Base-by-base conservation (phyloP, 2,329 filamentous ascomycete species). In the Monosporascus cannonballus region DNA sequence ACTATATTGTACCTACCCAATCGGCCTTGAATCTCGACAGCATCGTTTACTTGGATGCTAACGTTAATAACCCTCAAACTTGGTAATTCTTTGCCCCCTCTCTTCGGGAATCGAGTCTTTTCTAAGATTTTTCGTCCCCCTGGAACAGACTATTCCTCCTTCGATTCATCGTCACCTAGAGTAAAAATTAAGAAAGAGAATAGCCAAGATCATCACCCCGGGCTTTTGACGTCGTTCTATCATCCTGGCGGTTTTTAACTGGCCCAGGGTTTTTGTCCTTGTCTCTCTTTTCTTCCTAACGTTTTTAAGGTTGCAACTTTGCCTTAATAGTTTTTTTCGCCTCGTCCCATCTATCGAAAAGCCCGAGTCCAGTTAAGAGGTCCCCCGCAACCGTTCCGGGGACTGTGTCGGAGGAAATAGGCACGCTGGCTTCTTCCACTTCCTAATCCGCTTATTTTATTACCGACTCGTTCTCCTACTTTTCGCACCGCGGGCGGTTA, bases 401-500 rank as follows among this genome's bases (percentile, higher is more conserved):
- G 50, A 49, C 46, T 47, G 50, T 51, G 22, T 47, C 54, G 47
- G 53, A 46, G 48, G 36, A 48, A 45, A 56, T 50, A 55, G 54
- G 54, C 59, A 59, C 56, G 55, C 49, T 59, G 56, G 58, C 54
- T 61, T 62, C 57, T 61, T 46, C 22, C 20, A 25, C 24, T 46
- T 46, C 30, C 3, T 63, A 62, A 62, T 65, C 56, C 57, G 56
- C 53, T 56, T 50, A 58, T 51, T 51, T 36, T 53, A 24, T 47
- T 48, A 34, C 44, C 39, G 36, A 44, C 49, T n/a, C 50, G 38
- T 55, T 54, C 39, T 51, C 52, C 56, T 60, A 53, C 56, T 52
- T 59, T 58, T 55, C 60, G 55, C 59, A 62, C 60, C 63, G 63
- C 61, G 55, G 64, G 64, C 64, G 64, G 64, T 65, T 64, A 54